Percentiles rank a stretch among this genome's conserved stretches.
phyloP scores from a whole-genome alignment of 805 yeast species.

The Ogataea allantospora region DNA sequence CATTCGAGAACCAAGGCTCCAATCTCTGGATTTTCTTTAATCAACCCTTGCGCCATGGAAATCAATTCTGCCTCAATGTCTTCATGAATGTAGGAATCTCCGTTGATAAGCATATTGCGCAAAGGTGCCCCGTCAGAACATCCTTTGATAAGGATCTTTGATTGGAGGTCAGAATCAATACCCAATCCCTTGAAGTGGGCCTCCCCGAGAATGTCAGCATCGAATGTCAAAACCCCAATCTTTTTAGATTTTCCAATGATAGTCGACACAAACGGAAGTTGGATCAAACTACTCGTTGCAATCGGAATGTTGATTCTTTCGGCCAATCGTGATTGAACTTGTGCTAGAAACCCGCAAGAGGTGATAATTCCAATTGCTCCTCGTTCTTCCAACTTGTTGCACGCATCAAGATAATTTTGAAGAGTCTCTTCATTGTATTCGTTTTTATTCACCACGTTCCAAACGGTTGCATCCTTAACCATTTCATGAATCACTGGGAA shows the following conservation, averaged over 20 bases:
- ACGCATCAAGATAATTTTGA: not conserved
- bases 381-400: not conserved
- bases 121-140: not conserved
- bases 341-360: not conserved
- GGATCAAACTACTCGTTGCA: not conserved
- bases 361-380: not conserved
- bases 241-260: not conserved
- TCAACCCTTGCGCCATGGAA: not conserved
- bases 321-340: not conserved
- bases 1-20: not conserved
- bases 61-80: not conserved
- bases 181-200: not conserved
- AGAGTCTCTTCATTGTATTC: not conserved
- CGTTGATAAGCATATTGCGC: not conserved
- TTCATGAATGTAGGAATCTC: not conserved
- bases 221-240: not conserved
- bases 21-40: not conserved
- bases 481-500: not conserved
- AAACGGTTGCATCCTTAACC: not conserved
- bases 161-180: not conserved
- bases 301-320: not conserved
- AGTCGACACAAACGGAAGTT: not conserved
- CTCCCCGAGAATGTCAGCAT: not conserved
- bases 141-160: not conserved
- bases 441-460: not conserved